These are phyloP conservation scores for Podaxis rugospora DNA, from an alignment of 768 basidiomycete genomes.

Conservation along the genomic window DNA sequence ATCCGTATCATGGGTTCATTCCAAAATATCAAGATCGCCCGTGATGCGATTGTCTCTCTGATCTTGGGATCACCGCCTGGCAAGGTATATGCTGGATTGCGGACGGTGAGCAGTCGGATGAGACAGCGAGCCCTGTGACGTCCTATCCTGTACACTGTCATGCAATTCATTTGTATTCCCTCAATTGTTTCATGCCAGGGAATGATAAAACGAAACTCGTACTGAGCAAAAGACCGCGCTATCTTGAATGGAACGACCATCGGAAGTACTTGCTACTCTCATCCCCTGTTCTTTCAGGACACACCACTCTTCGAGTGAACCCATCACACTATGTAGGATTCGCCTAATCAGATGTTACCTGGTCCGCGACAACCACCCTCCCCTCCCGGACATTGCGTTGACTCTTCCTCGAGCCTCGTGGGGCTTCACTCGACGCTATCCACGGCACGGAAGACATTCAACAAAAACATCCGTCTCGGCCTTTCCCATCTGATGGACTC, in stretches of 20 bases:
- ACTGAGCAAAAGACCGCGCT: not conserved
- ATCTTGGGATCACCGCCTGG: slow-evolving; percentile 96
- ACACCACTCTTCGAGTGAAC: not conserved
- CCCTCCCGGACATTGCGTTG: slow-evolving; percentile 67
- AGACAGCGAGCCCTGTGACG: slow-evolving; percentile 80
- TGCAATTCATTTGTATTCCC: not conserved
- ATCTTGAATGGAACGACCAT: not conserved
- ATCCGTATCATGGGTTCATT: slow-evolving; percentile 99
- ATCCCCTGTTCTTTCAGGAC: no score
- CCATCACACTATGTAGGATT: slow-evolving; percentile 18
- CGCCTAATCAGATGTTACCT: slow-evolving; percentile 54
- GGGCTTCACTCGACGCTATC: slow-evolving; percentile 58
- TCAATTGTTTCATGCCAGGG: no score
- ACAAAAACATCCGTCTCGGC: not conserved
- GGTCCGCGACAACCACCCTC: slow-evolving; percentile 56
- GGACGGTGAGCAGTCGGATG: slow-evolving; percentile 90
- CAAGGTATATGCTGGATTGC: slow-evolving; percentile 85
- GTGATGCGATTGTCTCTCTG: slow-evolving; percentile 92
- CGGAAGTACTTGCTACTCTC: no score
- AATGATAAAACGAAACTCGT: not conserved
- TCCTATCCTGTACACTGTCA: not conserved
- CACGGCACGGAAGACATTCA: slow-evolving; percentile 50
- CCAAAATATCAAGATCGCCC: slow-evolving; percentile 96
- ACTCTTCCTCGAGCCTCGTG: slow-evolving; percentile 18
- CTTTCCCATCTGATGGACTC: slow-evolving; percentile 62